phyloP scores from a whole-genome alignment of 352 stramenopile species.

The Phytophthora fragariae region DNA sequence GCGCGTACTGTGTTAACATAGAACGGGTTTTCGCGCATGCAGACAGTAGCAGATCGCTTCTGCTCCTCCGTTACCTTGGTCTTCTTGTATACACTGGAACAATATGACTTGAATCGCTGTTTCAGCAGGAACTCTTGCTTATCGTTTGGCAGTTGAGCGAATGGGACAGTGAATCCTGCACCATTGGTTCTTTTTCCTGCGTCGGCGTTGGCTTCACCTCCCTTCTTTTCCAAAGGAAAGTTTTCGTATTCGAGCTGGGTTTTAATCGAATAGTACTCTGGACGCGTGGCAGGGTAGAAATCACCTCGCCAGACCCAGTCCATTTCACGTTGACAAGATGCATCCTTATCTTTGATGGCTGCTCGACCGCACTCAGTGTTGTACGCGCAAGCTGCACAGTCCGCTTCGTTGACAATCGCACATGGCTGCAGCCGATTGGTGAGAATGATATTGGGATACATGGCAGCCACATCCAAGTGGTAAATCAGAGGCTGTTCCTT shows the following conservation, averaged over 20 bases:
- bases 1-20: constrained; percentile 99
- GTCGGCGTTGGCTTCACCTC: constrained; percentile 8
- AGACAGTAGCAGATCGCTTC: constrained; percentile 96
- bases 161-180: constrained; percentile 53
- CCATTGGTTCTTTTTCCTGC: constrained; percentile 23
- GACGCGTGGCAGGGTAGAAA: constrained; percentile 93
- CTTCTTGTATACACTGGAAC: constrained; percentile 97
- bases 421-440: constrained; percentile 98
- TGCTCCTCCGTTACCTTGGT: constrained; percentile 97
- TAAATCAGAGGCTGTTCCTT: constrained; percentile 97
- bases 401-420: constrained; percentile 96
- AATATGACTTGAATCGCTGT: constrained; percentile 93
- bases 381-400: constrained; percentile 96
- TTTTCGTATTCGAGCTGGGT: constrained; percentile 95
- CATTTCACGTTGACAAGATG: constrained; percentile 97
- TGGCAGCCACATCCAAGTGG: constrained; percentile 99
- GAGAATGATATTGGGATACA: constrained; percentile 99
- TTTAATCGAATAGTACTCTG: constrained; percentile 97
- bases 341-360: constrained; percentile 78
- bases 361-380: constrained; percentile 85
- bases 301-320: constrained; percentile 99
- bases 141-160: constrained; percentile 60
- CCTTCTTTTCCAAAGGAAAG: constrained; percentile 49
- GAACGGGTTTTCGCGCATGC: constrained; percentile 99
- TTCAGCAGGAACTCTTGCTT: constrained; percentile 78